A percentile compares a stretch with the other conserved stretches of the same genome.
Conservation (phyloP, 495 filamentous ascomycete genomes). For the Choiromyces venosus region DNA sequence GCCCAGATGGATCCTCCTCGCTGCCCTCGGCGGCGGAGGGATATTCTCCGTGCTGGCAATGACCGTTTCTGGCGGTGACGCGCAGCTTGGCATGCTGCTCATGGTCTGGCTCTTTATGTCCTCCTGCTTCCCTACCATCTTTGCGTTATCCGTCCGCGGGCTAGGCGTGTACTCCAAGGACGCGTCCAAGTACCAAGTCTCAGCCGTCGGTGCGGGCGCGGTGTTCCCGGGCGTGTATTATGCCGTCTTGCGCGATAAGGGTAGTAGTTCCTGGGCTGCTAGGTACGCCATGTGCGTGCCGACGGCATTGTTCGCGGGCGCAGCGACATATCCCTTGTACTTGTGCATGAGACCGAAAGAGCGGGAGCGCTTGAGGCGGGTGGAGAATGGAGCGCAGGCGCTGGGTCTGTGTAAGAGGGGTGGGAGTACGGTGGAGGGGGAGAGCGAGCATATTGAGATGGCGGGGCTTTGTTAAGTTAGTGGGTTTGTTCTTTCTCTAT, state of each 20-base stretch:
- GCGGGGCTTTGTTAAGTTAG: background rate
- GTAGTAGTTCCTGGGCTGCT: constrained; percentile 21
- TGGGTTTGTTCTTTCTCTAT: too few relatives aligned
- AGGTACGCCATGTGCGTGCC: constrained; percentile 55
- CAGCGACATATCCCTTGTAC: constrained; percentile 57
- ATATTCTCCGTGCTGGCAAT: constrained; percentile 54
- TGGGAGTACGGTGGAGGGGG: background rate
- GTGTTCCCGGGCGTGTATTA: constrained; percentile 55
- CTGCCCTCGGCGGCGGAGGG: constrained; percentile 54
- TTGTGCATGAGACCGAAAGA: constrained; percentile 54
- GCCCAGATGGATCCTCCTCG: constrained; percentile 58
- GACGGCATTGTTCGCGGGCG: constrained; percentile 55
- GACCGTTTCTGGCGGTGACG: constrained; percentile 46
- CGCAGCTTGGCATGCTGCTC: constrained; percentile 51
- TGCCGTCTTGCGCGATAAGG: constrained; percentile 41
- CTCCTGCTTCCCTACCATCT: constrained; percentile 59
- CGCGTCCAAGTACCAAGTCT: constrained; percentile 51
- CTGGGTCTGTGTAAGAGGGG: background rate
- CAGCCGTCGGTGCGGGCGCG: constrained; percentile 55
- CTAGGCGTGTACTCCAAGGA: constrained; percentile 58
- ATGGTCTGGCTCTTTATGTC: constrained; percentile 56
- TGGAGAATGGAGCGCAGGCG: constrained; percentile 15
- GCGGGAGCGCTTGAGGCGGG: constrained; percentile 58
- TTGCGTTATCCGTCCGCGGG: constrained; percentile 57
- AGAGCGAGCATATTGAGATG: background rate